phyloP scores from a whole-genome alignment of 768 basidiomycete genomes.

The Pulveroboletus sp. region DNA sequence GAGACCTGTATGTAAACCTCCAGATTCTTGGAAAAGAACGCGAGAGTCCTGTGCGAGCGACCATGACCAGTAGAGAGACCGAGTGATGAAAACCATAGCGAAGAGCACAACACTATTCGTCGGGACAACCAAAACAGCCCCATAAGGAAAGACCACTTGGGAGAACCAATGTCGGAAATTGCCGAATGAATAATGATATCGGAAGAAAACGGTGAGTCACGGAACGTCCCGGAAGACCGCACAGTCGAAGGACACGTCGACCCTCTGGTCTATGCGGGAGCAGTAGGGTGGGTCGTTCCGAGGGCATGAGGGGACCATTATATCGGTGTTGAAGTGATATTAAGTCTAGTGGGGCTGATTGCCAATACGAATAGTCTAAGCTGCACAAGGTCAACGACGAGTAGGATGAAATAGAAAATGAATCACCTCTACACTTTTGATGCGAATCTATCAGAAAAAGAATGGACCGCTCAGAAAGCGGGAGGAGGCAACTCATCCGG shows the following conservation, averaged over 20 bases:
- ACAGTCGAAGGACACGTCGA: slow-evolving; percentile 6
- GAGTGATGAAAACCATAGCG: slow-evolving; percentile 26
- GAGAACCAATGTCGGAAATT: slow-evolving; percentile 28
- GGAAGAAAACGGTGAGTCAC: slow-evolving; percentile 25
- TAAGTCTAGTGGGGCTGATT: slow-evolving; percentile 33
- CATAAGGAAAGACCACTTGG: slow-evolving; percentile 26
- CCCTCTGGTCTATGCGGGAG: slow-evolving; percentile 1
- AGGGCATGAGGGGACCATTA: slow-evolving; percentile 22
- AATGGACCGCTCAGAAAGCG: slow-evolving; percentile 45
- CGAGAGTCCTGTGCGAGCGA: slow-evolving; percentile 36
- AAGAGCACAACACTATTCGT: slow-evolving; percentile 29
- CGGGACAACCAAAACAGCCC: slow-evolving; percentile 28
- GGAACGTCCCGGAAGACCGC: slow-evolving; percentile 18
- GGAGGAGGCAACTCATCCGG: slow-evolving; percentile 77
- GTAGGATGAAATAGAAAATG: not conserved
- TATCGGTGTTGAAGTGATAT: slow-evolving; percentile 31
- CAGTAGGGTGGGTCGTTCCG: slow-evolving; percentile 27
- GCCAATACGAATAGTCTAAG: slow-evolving; percentile 37
- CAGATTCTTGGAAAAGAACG: slow-evolving; percentile 14
- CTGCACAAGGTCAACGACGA: slow-evolving; percentile 14
- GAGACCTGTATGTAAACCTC: slow-evolving; percentile 28
- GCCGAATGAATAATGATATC: slow-evolving; percentile 45
- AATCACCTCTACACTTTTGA: slow-evolving; percentile 40
- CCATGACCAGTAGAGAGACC: slow-evolving; percentile 33
- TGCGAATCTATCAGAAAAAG: slow-evolving; percentile 15